Base-by-base conservation (phyloP, 2,329 filamentous ascomycete species). In the Fusarium proliferatum region DNA sequence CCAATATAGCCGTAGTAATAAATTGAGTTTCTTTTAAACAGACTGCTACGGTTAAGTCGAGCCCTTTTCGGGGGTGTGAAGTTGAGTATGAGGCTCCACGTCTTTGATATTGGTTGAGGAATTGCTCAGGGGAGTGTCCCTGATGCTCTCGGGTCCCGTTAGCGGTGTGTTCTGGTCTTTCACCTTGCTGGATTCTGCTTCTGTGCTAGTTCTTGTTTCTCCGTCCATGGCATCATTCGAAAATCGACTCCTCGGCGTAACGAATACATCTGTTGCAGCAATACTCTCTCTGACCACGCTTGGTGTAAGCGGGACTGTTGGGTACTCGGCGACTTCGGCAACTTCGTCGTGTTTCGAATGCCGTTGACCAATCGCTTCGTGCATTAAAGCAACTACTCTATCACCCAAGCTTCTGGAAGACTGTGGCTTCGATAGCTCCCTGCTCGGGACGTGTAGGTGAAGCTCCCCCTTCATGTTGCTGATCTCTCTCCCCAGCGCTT, bases 231-330 rank as follows among this genome's bases (percentile, higher is more conserved):
- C 34, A 30, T 60, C 51, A 19, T 57, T 48, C 9, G 72, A 69
- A 13, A 79, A 46, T 19, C 61, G 72, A 43, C 74, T 77, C 34
- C 72, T 53, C 6, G 79, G 74, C 5, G 74, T 78, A 26, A 73
- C 58, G 42, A 78, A 77, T 13, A 68, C 39, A 15, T 78, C 76
- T 19, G 70, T 72, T 30, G 71, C 57, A 9, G 57, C 48, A n/a
- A 64, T 53, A 19, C 78, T 78, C 28, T 69, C 72, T 46, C 60
- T 52, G 12, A 41, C 17, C 16, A 66, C 19, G 23, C 65, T 76
- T 12, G 74, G 75, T 8, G 70, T 76, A 23, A 51, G 52, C 34
- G 75, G 71, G 6, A 61, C 21, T 58, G 41, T 42, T 11, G 49
- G 43, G 30, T 19, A 26, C 12, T 63, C 63, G 6, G 33, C 9